Evolutionary conservation across 257 asterid genomes (phyloP).

Genomic region (Euphrasia confusa): DNA sequence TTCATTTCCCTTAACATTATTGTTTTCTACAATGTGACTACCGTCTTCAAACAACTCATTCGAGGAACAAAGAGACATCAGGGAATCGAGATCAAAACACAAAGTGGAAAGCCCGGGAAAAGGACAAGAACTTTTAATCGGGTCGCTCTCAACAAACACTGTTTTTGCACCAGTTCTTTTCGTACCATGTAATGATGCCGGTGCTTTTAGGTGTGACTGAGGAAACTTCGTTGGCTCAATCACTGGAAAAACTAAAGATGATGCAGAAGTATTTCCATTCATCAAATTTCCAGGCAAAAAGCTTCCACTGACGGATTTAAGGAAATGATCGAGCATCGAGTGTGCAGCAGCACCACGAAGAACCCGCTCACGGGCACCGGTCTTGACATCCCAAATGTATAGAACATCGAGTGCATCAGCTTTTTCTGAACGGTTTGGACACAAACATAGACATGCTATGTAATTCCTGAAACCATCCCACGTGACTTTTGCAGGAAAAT

Average conservation of each 20-base stretch:
- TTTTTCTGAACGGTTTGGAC: slow-evolving; percentile 58
- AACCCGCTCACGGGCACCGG: slow-evolving; percentile 95
- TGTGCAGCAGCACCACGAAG: slow-evolving; percentile 93
- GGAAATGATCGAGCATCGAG: slow-evolving; percentile 92
- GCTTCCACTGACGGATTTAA: slow-evolving; percentile 38
- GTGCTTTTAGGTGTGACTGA: slow-evolving; percentile 33
- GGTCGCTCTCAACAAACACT: slow-evolving; percentile 44
- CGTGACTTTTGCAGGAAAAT: slow-evolving; percentile 71
- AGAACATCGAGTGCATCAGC: slow-evolving; percentile 63
- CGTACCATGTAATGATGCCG: slow-evolving; percentile 27
- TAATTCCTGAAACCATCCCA: slow-evolving; percentile 93
- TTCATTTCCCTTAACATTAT: slow-evolving; percentile 35
- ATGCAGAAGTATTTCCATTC: slow-evolving; percentile 71
- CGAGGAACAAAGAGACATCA: slow-evolving; percentile 69
- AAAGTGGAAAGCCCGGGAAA: slow-evolving; percentile 81
- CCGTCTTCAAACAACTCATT: slow-evolving; percentile 35
- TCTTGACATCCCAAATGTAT: slow-evolving; percentile 92
- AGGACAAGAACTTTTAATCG: slow-evolving; percentile 78
- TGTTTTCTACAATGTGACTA: slow-evolving; percentile 31
- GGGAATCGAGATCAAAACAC: slow-evolving; percentile 72
- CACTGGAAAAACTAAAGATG: slow-evolving; percentile 59
- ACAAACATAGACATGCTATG: slow-evolving; percentile 83
- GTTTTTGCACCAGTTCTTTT: slow-evolving; percentile 36
- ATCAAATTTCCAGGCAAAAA: slow-evolving; percentile 34
- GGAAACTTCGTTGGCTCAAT: slow-evolving; percentile 48